Percentiles rank a stretch among this genome's conserved stretches.
These are phyloP conservation scores for Phytopythium sindhum DNA, from an alignment of 352 stramenopile genomes.

Conservation along the genomic window DNA sequence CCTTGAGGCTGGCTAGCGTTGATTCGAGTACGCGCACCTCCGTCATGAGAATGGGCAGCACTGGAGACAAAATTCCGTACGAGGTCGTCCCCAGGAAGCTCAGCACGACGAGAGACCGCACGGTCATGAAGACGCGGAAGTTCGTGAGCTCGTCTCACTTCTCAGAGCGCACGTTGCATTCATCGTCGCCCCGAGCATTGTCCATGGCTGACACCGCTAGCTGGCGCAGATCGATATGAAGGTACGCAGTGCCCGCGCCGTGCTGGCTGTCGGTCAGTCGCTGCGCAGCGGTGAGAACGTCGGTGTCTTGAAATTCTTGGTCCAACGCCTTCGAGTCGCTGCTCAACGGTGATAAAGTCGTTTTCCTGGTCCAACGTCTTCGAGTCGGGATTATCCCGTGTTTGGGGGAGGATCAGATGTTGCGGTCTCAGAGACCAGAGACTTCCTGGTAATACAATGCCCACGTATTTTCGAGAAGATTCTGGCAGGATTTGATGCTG, in stretches of 20 bases:
- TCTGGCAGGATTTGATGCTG: not conserved
- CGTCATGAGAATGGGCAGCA: conserved; percentile 63
- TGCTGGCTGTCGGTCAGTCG: not conserved
- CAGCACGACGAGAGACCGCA: conserved; percentile 42
- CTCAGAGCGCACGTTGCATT: not conserved
- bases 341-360: no score
- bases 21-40: conserved; percentile 27
- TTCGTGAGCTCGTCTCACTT: not conserved
- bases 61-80: conserved; percentile 57
- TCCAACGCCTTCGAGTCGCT: no score
- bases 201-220: not conserved
- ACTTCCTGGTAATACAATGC: no score
- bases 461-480: no score
- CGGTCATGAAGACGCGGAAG: conserved; percentile 18
- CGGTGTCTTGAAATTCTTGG: no score
- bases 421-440: no score
- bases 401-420: no score
- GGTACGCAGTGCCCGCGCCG: no score
- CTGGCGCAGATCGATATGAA: not conserved
- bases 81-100: conserved; percentile 40
- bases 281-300: no score
- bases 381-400: no score
- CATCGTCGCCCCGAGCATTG: not conserved
- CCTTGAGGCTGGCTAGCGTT: not conserved
- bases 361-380: no score